Conservation (phyloP, 768 basidiomycete genomes). For the Amanita polypyramis region DNA sequence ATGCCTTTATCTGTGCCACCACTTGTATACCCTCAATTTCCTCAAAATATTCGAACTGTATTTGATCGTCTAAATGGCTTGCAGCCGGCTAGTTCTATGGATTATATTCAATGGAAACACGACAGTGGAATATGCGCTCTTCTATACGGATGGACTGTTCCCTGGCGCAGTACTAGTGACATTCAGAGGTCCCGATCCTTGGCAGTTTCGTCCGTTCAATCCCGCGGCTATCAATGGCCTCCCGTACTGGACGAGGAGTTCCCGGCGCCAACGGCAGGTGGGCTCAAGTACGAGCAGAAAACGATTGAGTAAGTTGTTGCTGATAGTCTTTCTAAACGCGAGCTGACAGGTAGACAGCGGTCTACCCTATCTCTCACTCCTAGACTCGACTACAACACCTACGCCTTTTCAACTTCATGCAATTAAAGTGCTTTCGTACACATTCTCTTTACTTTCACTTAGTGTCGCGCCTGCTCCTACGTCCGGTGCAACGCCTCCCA, state of each 20-base stretch:
- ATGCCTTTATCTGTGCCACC: conserved; percentile 11
- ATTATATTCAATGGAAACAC: conserved; percentile 31
- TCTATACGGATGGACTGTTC: conserved; percentile 9
- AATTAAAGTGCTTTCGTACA: conserved; percentile 49
- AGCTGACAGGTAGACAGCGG: conserved; percentile 26
- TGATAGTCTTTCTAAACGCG: background rate
- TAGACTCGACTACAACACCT: conserved; percentile 33
- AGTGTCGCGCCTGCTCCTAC: conserved; percentile 17
- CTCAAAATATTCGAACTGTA: background rate
- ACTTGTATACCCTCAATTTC: background rate
- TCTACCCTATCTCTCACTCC: conserved; percentile 43
- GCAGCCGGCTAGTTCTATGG: conserved; percentile 10
- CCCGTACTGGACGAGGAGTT: conserved; percentile 35
- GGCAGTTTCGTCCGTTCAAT: conserved; percentile 26
- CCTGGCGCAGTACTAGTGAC: conserved; percentile 5
- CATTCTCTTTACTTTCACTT: conserved; percentile 38
- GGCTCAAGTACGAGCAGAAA: conserved; percentile 29
- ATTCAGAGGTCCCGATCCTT: conserved; percentile 14
- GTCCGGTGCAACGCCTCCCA: conserved; percentile 27
- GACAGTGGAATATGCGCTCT: conserved; percentile 32
- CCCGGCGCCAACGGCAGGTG: conserved; percentile 26
- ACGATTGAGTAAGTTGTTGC: conserved; percentile 27
- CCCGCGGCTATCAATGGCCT: conserved; percentile 40
- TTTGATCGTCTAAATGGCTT: conserved; percentile 2
- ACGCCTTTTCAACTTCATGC: conserved; percentile 56